phyloP scores from a whole-genome alignment of 768 basidiomycete species.

The Rhodotorula paludigena region DNA sequence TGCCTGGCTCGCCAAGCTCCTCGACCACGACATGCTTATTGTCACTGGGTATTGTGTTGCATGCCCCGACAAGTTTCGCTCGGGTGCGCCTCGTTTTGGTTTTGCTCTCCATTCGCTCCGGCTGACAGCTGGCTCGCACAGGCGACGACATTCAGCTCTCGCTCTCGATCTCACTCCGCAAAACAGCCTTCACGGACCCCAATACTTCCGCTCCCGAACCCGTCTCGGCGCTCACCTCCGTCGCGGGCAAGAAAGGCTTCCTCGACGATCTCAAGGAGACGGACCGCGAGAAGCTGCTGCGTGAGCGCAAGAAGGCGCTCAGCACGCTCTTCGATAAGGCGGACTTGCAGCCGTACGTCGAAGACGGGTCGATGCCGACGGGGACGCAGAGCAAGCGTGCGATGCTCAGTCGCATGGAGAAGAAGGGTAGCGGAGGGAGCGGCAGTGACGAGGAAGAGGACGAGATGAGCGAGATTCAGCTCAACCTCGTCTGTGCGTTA shows the following conservation, averaged over 20 bases:
- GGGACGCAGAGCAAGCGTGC: constrained; percentile 44
- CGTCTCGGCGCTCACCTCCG: not conserved
- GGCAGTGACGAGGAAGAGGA: constrained; percentile 70
- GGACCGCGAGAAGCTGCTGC: constrained; percentile 65
- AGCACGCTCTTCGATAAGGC: constrained; percentile 67
- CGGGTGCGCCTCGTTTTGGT: too few species aligned
- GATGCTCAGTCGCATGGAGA: constrained; percentile 47
- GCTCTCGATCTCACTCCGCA: constrained; percentile 64
- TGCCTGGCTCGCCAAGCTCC: constrained; percentile 66
- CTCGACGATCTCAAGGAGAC: constrained; percentile 79
- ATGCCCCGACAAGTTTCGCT: constrained; percentile 8
- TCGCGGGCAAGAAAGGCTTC: constrained; percentile 44
- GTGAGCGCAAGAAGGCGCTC: constrained; percentile 72
- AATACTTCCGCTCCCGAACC: constrained; percentile 3
- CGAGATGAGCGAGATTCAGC: constrained; percentile 71
- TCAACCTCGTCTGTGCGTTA: constrained; percentile 70
- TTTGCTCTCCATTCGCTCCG: constrained; percentile 54
- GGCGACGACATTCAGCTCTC: constrained; percentile 75
- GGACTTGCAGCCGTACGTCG: constrained; percentile 59
- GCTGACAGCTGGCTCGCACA: constrained; percentile 50
- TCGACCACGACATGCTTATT: constrained; percentile 53
- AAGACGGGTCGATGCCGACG: constrained; percentile 46
- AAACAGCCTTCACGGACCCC: constrained; percentile 58
- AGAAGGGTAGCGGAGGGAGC: constrained; percentile 55
- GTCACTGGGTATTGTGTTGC: constrained; percentile 18